Evolutionary conservation across 75 land plant genomes (phyloP).

Genomic region (Larix kaempferi): DNA sequence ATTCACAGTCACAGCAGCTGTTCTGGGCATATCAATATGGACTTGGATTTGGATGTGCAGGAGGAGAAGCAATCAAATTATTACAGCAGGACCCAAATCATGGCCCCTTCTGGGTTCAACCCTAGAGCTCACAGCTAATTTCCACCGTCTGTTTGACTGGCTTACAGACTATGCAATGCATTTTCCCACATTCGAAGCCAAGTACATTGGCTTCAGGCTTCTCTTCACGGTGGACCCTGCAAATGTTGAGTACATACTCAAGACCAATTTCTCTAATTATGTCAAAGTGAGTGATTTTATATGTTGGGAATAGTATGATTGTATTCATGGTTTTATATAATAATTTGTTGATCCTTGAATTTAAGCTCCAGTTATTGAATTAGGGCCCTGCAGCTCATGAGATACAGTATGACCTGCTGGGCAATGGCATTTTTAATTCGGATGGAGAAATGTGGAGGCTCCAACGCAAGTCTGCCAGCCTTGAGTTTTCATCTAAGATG

Average conservation of each 20-base stretch:
- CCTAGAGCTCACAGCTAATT: background rate
- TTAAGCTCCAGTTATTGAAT: background rate
- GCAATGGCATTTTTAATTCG: slow-evolving; percentile 27
- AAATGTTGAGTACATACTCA: slow-evolving; percentile 23
- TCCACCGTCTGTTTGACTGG: slow-evolving; percentile 10
- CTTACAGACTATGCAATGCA: slow-evolving; percentile 4
- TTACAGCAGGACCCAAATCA: background rate
- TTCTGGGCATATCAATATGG: background rate
- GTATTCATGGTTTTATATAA: too few relatives aligned
- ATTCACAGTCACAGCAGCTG: background rate
- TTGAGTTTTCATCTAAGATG: slow-evolving; percentile 28
- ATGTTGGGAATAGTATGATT: too few relatives aligned
- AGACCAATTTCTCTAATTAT: slow-evolving; percentile 25
- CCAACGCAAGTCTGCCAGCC: slow-evolving; percentile 32
- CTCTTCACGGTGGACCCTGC: slow-evolving; percentile 17
- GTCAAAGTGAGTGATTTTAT: slow-evolving; percentile 6
- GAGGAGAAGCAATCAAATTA: background rate
- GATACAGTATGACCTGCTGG: slow-evolving; percentile 19
- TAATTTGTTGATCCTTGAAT: too few relatives aligned
- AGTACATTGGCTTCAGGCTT: background rate
- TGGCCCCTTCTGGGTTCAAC: slow-evolving; percentile 8
- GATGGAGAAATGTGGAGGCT: slow-evolving; percentile 30
- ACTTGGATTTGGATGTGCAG: background rate
- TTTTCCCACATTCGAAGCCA: background rate
- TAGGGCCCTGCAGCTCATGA: slow-evolving; percentile 2